Evolutionary conservation across 139 green algal genomes (phyloP), one percentile per base, ranked within the genome.

Genomic region (Monoraphidium neglectum): DNA sequence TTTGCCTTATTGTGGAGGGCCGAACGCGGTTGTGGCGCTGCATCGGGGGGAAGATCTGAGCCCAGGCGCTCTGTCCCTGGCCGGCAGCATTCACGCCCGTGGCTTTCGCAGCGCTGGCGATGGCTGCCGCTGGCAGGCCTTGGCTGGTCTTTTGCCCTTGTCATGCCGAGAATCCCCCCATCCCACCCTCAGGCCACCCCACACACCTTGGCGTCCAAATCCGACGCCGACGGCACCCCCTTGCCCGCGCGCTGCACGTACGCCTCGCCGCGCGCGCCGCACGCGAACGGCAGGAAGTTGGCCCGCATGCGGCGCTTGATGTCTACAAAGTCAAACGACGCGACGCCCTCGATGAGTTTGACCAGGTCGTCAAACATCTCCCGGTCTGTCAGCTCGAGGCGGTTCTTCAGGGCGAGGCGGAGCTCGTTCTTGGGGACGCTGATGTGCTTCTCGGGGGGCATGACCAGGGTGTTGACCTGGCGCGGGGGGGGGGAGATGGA

Each of bases 201-300:
- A 4, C 79, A 36, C 72, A 93, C 90, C 71, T 82, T 78, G 30
- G 77, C 28, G 60, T 92, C 84, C 43, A 94, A 43, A 1, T 68
- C 43, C 2, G 23, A 15, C 21, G 77, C 80, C 4, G 38, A 73
- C 13, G 81, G 76, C 32, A 83, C 30, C 13, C 24, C 36, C 32
- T 67, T 79, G 40, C 76, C 75, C 23, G 30, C 53, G 49, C 81
- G 70, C 53, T 68, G 56, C 35, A 76, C 64, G 64, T 77, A 83
- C 26, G 75, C 65, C 49, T 62, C 28, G 64, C 78, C 69, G 57
- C 28, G 35, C 4, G 81, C 76, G 5, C 81, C 76, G 23, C n/a
- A 40, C 23, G 76, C 75, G 66, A 86, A 86, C 5, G 79, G 70
- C 49, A 74, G 76, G 76, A 86, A 86, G 57, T 70, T 86, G 24